phyloP scores from a whole-genome alignment of 2,329 filamentous ascomycete species.

The Chrysosporium queenslandicum region DNA sequence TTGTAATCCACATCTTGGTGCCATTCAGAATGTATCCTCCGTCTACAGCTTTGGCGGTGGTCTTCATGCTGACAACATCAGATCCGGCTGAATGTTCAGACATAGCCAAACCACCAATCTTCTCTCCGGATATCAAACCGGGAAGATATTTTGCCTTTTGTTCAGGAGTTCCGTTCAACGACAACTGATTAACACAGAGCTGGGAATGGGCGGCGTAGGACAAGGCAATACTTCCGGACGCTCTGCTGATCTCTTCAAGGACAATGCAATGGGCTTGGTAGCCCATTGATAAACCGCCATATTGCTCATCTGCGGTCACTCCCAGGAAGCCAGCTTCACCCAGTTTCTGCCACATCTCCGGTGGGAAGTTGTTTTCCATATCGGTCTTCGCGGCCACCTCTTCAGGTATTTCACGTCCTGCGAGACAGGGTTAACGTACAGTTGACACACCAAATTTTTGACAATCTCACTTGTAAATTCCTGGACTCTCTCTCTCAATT shows the following conservation, averaged over 20 bases:
- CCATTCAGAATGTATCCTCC: conserved; percentile 80
- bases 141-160: conserved; percentile 79
- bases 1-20: conserved; percentile 99
- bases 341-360: conserved; percentile 85
- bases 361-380: conserved; percentile 74
- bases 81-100: conserved; percentile 82
- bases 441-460: not conserved
- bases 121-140: conserved; percentile 66
- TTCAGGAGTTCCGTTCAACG: conserved; percentile 68
- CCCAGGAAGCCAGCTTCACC: conserved; percentile 86
- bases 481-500: conserved; percentile 73
- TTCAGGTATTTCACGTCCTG: conserved; percentile 71
- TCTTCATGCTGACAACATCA: conserved; percentile 95
- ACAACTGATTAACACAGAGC: conserved; percentile 91
- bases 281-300: conserved; percentile 80
- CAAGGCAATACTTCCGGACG: conserved; percentile 63
- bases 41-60: conserved; percentile 65
- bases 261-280: conserved; percentile 95
- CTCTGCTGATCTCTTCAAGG: conserved; percentile 87
- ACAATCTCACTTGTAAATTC: conserved; percentile 59
- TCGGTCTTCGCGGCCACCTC: conserved; percentile 77
- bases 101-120: conserved; percentile 86
- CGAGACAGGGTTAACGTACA: not conserved
- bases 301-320: conserved; percentile 85
- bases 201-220: conserved; percentile 95